Conservation (phyloP, 169 alveolate species). For the Plasmodium fragile region DNA sequence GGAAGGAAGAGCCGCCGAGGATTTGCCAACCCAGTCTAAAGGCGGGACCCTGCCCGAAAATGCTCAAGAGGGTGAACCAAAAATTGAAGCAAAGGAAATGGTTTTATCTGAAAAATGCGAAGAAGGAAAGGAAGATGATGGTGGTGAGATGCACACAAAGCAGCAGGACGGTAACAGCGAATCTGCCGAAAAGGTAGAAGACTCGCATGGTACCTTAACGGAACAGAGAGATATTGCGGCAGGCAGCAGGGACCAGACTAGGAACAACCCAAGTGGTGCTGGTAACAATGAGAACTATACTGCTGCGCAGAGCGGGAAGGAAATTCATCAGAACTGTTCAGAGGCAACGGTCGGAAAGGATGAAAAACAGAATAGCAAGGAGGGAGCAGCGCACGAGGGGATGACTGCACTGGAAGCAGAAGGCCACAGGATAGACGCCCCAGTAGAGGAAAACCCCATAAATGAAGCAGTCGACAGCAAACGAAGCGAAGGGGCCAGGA, state of each 20-base stretch:
- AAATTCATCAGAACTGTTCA: neutral
- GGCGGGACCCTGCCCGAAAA: neutral
- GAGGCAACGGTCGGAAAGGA: neutral
- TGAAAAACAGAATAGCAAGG: neutral
- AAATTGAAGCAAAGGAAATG: neutral
- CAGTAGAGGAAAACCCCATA: neutral
- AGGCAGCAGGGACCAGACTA: neutral
- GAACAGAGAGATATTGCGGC: neutral
- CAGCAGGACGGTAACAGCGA: neutral
- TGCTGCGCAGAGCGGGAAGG: neutral
- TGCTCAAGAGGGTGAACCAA: neutral
- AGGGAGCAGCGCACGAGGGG: neutral
- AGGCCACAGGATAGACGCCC: neutral
- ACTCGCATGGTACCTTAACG: neutral
- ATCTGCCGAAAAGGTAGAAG: neutral
- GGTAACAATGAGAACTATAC: neutral
- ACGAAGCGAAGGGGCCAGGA: neutral
- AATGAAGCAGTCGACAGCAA: neutral
- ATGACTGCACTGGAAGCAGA: neutral
- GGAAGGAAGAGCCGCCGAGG: neutral
- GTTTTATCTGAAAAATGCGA: slow-evolving; percentile 1
- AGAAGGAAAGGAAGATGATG: neutral
- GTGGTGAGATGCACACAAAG: neutral
- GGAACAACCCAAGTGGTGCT: neutral
- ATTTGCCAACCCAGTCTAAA: neutral